Conservation (phyloP, 148 eudicot species). For the Rhododendron simsii region DNA sequence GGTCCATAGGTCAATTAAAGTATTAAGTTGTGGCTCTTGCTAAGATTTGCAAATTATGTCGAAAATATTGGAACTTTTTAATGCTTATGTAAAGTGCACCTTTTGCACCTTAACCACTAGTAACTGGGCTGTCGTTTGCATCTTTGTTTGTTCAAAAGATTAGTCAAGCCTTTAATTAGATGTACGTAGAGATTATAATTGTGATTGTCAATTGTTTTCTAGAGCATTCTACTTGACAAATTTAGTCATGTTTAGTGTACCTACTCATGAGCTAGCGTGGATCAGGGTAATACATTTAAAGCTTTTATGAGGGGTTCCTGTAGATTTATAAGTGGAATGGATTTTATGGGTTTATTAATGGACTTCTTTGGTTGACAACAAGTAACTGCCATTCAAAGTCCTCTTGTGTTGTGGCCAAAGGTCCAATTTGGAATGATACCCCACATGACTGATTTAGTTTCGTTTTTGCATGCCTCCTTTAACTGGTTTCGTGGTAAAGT, state of each 20-base stretch:
- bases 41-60: neutral
- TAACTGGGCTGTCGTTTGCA: neutral
- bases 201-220: neutral
- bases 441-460: neutral
- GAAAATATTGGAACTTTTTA: neutral
- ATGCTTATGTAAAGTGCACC: neutral
- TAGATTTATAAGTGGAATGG: neutral
- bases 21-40: neutral
- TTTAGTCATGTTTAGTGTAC: neutral
- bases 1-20: neutral
- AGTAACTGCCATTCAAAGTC: neutral
- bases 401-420: neutral
- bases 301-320: neutral
- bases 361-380: neutral
- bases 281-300: neutral
- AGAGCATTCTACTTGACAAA: neutral
- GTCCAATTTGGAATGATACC: neutral
- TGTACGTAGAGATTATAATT: neutral
- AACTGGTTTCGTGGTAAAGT: neutral
- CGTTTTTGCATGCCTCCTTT: neutral
- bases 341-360: neutral
- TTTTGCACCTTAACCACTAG: neutral
- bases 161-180: neutral
- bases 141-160: neutral
- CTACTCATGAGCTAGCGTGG: neutral